These are phyloP conservation scores for Pseudonitzschia pungens DNA, from an alignment of 108 stramenopile species.

Conservation along the genomic window DNA sequence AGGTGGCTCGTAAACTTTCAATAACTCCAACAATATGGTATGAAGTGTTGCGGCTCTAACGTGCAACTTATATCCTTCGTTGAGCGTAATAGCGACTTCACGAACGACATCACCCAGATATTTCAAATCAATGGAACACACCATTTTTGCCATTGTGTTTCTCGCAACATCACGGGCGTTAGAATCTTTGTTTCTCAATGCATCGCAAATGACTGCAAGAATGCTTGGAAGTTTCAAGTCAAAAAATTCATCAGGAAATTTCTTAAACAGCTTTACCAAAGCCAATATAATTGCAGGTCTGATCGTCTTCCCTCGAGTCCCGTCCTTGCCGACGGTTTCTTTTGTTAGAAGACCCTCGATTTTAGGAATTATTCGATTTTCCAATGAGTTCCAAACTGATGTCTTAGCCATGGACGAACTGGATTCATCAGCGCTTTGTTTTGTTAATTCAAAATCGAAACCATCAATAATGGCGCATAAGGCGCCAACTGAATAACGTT, in stretches of 20 bases:
- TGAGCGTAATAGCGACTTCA: constrained; percentile 79
- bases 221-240: constrained; percentile 77
- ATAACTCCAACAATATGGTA: constrained; percentile 72
- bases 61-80: constrained; percentile 91
- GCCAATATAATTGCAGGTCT: constrained; percentile 88
- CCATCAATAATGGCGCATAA: constrained; percentile 81
- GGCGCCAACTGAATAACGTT: constrained; percentile 67
- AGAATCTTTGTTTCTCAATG: constrained; percentile 82
- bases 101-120: constrained; percentile 77
- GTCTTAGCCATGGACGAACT: constrained; percentile 26
- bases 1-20: constrained; percentile 39
- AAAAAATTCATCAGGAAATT: constrained; percentile 73
- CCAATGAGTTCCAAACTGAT: constrained; percentile 72
- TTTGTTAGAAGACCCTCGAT: constrained; percentile 73
- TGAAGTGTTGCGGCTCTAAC: constrained; percentile 83
- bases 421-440: constrained; percentile 7
- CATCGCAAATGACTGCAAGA: constrained; percentile 81
- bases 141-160: constrained; percentile 84
- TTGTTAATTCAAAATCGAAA: constrained; percentile 80
- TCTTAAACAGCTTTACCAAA: constrained; percentile 86
- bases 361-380: constrained; percentile 75
- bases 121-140: constrained; percentile 64
- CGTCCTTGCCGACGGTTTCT: constrained; percentile 73
- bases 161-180: constrained; percentile 86
- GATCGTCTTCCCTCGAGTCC: constrained; percentile 62